Evolutionary conservation across 2,329 filamentous ascomycete species (phyloP).

Genomic region (Stachybotrys elegans): DNA sequence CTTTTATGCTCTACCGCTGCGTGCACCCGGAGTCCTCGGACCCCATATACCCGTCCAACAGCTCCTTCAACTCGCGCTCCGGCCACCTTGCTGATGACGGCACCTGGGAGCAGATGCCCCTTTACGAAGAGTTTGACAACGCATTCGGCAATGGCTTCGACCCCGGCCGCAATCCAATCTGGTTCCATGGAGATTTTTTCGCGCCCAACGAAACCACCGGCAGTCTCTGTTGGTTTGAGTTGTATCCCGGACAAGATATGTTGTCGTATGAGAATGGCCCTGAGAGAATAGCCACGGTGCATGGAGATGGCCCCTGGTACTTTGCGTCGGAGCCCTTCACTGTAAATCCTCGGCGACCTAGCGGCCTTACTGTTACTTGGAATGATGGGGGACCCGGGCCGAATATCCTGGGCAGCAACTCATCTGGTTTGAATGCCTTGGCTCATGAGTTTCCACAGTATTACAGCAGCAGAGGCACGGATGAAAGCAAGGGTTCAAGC

Average conservation of each 20-base stretch:
- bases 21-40: not conserved
- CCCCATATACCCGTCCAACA: not conserved
- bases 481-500: too few species aligned
- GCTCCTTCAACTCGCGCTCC: not conserved
- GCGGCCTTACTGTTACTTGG: conserved; percentile 3
- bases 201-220: conserved; percentile 3
- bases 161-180: not conserved
- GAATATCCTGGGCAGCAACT: too few species aligned
- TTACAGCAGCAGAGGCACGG: too few species aligned
- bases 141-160: conserved; percentile 1
- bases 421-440: too few species aligned
- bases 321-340: conserved; percentile 2
- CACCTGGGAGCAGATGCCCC: conserved; percentile 4
- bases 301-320: not conserved
- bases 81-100: conserved; percentile 1
- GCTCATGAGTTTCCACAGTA: too few species aligned
- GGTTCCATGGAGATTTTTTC: conserved; percentile 1
- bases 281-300: not conserved
- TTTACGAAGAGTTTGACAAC: conserved; percentile 1
- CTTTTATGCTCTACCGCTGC: conserved; percentile 3
- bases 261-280: not conserved
- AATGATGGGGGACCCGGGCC: not conserved
- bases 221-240: conserved; percentile 2
- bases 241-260: conserved; percentile 1
- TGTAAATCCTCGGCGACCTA: not conserved